A percentile compares a stretch with the other conserved stretches of the same genome.
phyloP scores from a whole-genome alignment of 768 basidiomycete genomes.

The Favolaschia claudopus region DNA sequence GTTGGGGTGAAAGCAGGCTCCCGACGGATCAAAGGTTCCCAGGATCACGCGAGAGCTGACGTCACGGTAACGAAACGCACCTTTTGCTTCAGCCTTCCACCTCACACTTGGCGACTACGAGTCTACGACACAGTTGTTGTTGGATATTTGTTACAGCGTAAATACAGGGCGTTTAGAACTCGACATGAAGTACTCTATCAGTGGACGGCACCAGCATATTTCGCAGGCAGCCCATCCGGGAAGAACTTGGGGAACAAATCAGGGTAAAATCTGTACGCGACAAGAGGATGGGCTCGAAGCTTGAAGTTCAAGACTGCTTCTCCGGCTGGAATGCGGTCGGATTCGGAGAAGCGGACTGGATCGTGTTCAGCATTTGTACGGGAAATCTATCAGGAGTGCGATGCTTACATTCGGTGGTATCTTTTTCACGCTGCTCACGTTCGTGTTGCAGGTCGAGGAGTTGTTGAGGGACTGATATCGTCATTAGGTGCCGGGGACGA shows the following conservation, averaged over 20 bases:
- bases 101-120: too few species aligned
- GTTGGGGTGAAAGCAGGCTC: too few species aligned
- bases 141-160: too few species aligned
- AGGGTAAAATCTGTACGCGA: conserved; percentile 22
- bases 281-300: conserved; percentile 20
- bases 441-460: conserved; percentile 18
- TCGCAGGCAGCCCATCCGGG: conserved; percentile 21
- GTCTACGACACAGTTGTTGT: too few species aligned
- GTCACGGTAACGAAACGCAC: too few species aligned
- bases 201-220: conserved; percentile 5
- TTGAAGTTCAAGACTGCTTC: conserved; percentile 22
- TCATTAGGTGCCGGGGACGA: background rate
- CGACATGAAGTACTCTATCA: background rate
- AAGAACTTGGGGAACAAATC: conserved; percentile 20
- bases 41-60: too few species aligned
- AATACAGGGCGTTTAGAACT: too few species aligned
- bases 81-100: too few species aligned
- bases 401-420: conserved; percentile 14
- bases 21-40: too few species aligned
- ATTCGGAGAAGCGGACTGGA: background rate
- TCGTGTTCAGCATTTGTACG: background rate
- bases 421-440: conserved; percentile 21
- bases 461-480: conserved; percentile 13
- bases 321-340: conserved; percentile 15
- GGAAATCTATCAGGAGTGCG: background rate